Evolutionary conservation across 2,329 filamentous ascomycete species (phyloP), one percentile per base, ranked within the genome.

Genomic region (Calonectria leucothoes): DNA sequence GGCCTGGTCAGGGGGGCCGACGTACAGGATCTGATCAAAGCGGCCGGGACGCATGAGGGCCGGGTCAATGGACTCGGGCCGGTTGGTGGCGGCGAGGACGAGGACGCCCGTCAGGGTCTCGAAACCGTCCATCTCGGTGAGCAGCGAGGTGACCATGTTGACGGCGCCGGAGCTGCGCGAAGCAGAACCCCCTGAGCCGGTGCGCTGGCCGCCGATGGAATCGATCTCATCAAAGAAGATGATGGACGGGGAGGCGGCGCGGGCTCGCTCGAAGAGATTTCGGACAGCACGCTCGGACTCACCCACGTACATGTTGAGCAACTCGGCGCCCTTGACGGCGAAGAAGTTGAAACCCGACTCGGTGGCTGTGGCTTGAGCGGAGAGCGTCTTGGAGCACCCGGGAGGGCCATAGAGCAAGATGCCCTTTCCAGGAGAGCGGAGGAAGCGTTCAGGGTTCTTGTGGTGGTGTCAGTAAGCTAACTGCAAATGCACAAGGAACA

Each of bases 181-280:
- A 10, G 75, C 78, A 10, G 79, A 85, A 23, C 86, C 83, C 7
- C 84, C 83, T 4, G 87, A 87, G 31, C 87, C 87, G 17, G 90
- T 83, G 25, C 89, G 85, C 69, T 88, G 86, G 1, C 86, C 93
- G 80, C 84, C 94, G 75, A 98, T 96, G 6, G 94, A 93, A 85
- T 98, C 96, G 79, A 98, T 97, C 83, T 98, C 96, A 82, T 98
- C 96, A 77, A 98, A 98, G 88, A 98, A 98, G 79, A 98, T 95
- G 84, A 98, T 96, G 82, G 94, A 95, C 0, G 96, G 96, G 66
- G 93, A 92, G 11, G 95, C 96, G n/a, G 93, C 93, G 51, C 94
- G 90, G 1, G 96, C 96, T 78, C 96, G 94, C 67, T 93, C 90
- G 82, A 98, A 98, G 1, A 98, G 91, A 69, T 95, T 94, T 45